Conservation (phyloP, 2,329 filamentous ascomycete genomes). For the Onygenales sp. region DNA sequence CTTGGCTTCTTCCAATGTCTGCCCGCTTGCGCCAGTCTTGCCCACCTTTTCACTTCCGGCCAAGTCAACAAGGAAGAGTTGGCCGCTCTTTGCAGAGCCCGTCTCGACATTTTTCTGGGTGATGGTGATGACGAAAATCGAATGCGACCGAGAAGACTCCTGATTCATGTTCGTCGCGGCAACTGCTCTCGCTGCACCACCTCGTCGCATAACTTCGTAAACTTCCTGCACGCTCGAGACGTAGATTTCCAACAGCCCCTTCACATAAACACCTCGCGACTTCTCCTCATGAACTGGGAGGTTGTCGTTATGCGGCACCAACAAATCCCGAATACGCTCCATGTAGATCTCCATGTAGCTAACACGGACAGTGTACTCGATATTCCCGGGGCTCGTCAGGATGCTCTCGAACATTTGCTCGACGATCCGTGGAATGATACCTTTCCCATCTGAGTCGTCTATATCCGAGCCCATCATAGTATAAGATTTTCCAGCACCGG, state of each 20-base stretch:
- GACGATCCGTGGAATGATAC: slow-evolving; percentile 93
- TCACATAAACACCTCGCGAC: slow-evolving; percentile 90
- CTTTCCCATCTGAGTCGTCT: slow-evolving; percentile 75
- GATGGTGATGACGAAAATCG: slow-evolving; percentile 94
- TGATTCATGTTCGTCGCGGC: slow-evolving; percentile 99
- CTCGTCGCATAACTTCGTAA: slow-evolving; percentile 91
- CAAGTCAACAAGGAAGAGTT: slow-evolving; percentile 94
- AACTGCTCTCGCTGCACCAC: slow-evolving; percentile 80
- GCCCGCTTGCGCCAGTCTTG: slow-evolving; percentile 94
- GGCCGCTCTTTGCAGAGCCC: slow-evolving; percentile 88
- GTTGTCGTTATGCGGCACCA: slow-evolving; percentile 90
- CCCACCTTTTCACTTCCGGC: slow-evolving; percentile 97
- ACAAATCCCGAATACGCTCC: slow-evolving; percentile 91
- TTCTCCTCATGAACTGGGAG: slow-evolving; percentile 97
- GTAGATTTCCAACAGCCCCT: slow-evolving; percentile 88
- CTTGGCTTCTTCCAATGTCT: slow-evolving; percentile 95
- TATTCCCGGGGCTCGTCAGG: slow-evolving; percentile 78
- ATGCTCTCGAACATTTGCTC: slow-evolving; percentile 97
- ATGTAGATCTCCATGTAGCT: slow-evolving; percentile 99
- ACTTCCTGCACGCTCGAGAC: slow-evolving; percentile 93
- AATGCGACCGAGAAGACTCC: slow-evolving; percentile 95
- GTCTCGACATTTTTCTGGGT: slow-evolving; percentile 97
- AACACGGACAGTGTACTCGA: slow-evolving; percentile 97
- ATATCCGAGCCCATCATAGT: slow-evolving; percentile 98
- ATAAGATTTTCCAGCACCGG: slow-evolving; percentile 95